Base-by-base conservation (phyloP, 179 eudicot genomes). In the Beta lomatogona region DNA sequence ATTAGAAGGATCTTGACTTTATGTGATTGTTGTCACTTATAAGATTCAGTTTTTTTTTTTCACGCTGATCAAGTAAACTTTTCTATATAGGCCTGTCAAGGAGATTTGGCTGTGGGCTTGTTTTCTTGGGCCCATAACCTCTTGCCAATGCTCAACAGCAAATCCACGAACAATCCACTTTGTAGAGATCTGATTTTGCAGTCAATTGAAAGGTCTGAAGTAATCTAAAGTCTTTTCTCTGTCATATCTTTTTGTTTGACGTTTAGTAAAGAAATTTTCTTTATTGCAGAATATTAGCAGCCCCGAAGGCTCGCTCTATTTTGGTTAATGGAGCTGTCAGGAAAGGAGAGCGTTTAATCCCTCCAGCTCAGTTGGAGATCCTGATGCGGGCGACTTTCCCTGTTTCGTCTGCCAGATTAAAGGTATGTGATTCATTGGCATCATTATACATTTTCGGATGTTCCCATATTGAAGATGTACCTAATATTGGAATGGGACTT, bases 131-230 rank as follows among this genome's bases (percentile, higher is more conserved):
- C 93, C 41, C 97, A 92, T 89, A 78, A 83, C 80, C 90, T 92
- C 45, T 82, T 95, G 87, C 98, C 95, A 55, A 36, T 91, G 64
- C 86, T 95, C 66, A 90, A 88, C 79, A 89, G 92, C 84, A 92
- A 91, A 81, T 89, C 90, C 50, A 84, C 91, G 50, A 91, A 92
- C 81, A 93, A 94, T 86, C 98, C 97, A 48, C 94, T 89, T 77
- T 77, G 91, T 18, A 92, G 98, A 87, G 98, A 92, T 82, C 85
- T 92, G 86, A 88, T 92, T 85, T 87, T 95, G 89, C 99, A 95
- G 87, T 71, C 87, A 77, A 87, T 91, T 74, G 98, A 95, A 88
- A 93, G 99, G 99, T 95, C 58, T 75, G 86, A 59, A 82, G 21
- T 13, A 45, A 75, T 75, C 55, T 5, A 12, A 21, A 46, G 19